phyloP scores from a whole-genome alignment of 1,139 yeast genomes.

The Blastobotrys aristatus region DNA sequence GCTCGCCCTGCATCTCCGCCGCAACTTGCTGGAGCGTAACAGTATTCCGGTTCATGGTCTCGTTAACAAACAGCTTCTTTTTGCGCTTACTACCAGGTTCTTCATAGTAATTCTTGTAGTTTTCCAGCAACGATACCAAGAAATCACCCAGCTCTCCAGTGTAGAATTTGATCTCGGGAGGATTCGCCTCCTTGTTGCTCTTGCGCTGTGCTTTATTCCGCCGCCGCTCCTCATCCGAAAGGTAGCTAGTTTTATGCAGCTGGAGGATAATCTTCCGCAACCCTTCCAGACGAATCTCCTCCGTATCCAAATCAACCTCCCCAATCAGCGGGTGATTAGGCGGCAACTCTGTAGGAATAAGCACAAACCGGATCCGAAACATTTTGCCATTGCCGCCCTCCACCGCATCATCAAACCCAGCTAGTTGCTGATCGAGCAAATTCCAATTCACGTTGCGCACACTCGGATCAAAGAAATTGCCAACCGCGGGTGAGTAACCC shows the following conservation, averaged over 20 bases:
- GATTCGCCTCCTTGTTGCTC: conserved; percentile 43
- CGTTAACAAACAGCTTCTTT: conserved; percentile 36
- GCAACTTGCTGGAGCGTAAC: conserved; percentile 50
- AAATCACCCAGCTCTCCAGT: conserved; percentile 72
- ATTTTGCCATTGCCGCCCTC: conserved; percentile 42
- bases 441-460: conserved; percentile 78
- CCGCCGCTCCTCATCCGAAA: conserved; percentile 41
- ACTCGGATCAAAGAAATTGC: conserved; percentile 50
- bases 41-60: conserved; percentile 36
- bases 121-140: conserved; percentile 43
- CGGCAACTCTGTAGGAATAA: conserved; percentile 66
- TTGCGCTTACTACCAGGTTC: conserved; percentile 25
- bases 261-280: conserved; percentile 63
- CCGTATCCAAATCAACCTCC: conserved; percentile 39
- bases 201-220: background rate
- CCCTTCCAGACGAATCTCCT: conserved; percentile 86
- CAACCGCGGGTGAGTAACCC: conserved; percentile 53
- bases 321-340: conserved; percentile 28
- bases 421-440: conserved; percentile 78
- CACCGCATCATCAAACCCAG: conserved; percentile 77
- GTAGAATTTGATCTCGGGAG: conserved; percentile 77
- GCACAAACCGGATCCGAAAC: conserved; percentile 74
- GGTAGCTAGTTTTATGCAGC: conserved; percentile 56
- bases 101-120: conserved; percentile 15
- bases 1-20: conserved; percentile 49